A percentile compares a stretch with the other conserved stretches of the same genome.
Conservation (phyloP, 352 stramenopile species). For the Globisporangium orthogonon region DNA sequence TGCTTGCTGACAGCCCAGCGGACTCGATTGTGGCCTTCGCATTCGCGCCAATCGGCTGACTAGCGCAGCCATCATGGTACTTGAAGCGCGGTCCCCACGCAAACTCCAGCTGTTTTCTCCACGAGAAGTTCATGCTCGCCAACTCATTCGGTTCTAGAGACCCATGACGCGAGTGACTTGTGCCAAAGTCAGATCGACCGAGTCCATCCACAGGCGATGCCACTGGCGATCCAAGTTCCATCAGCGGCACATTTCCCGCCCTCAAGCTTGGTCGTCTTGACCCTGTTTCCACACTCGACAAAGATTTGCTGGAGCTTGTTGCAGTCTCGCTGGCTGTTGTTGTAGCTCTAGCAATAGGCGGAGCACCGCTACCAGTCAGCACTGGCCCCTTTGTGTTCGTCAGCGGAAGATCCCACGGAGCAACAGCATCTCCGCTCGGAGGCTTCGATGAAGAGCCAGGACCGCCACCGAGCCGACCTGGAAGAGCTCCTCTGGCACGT, state of each 20-base stretch:
- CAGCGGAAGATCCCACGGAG: conserved; percentile 71
- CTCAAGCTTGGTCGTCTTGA: conserved; percentile 1
- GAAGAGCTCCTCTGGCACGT: conserved; percentile 50
- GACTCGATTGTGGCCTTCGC: neutral
- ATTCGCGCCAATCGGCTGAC: neutral
- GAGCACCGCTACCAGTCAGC: conserved; percentile 10
- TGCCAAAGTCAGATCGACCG: conserved; percentile 3
- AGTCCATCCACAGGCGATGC: conserved; percentile 12
- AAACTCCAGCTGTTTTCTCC: conserved; percentile 49
- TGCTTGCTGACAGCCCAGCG: neutral
- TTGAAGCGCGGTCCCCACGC: conserved; percentile 53
- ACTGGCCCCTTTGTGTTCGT: conserved; percentile 27
- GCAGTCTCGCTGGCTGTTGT: neutral
- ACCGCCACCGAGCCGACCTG: conserved; percentile 39
- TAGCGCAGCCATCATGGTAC: conserved; percentile 23
- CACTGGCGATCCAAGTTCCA: conserved; percentile 10
- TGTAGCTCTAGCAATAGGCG: neutral
- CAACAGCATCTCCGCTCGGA: conserved; percentile 33
- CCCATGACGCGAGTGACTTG: conserved; percentile 11
- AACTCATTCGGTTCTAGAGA: conserved; percentile 18
- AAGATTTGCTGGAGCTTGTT: neutral
- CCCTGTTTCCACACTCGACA: neutral
- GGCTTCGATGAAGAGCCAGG: conserved; percentile 28
- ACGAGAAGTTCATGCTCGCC: conserved; percentile 31
- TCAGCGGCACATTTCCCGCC: conserved; percentile 4